Conservation (phyloP, 768 basidiomycete species). For the Suillus bovinus region DNA sequence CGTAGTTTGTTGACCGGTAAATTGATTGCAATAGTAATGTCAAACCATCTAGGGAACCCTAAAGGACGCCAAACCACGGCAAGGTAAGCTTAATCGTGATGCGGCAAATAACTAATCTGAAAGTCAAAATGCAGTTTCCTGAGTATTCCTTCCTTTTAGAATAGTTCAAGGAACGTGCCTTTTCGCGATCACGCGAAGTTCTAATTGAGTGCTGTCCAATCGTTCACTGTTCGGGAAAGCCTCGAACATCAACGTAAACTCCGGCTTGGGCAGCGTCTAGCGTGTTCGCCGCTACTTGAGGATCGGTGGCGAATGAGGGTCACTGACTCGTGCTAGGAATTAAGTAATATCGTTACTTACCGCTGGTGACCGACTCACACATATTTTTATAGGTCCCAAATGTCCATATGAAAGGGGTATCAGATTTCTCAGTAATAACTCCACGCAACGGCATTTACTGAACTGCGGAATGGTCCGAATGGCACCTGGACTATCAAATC, state of each 20-base stretch:
- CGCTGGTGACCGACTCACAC: background rate
- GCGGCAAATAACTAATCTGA: constrained; percentile 1
- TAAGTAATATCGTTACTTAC: background rate
- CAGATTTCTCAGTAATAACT: background rate
- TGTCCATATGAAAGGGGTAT: background rate
- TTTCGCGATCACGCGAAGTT: background rate
- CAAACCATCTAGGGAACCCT: background rate
- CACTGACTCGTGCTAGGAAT: background rate
- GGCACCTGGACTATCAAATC: background rate
- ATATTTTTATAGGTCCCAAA: constrained; percentile 1
- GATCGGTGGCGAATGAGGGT: background rate
- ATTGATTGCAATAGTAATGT: constrained; percentile 7
- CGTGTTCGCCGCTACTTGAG: background rate
- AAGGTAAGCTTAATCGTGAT: constrained; percentile 4
- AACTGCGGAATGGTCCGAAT: background rate
- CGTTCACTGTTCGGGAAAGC: background rate
- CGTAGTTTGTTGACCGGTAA: background rate
- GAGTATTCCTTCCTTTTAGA: background rate
- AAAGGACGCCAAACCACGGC: constrained; percentile 1
- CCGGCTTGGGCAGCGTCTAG: background rate
- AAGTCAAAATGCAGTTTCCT: background rate
- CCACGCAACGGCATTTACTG: constrained; percentile 3
- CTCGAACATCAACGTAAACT: background rate
- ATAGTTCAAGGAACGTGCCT: constrained; percentile 4
- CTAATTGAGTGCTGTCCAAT: background rate